These are phyloP conservation scores for Sarocladium kiliense DNA, from an alignment of 2,329 filamentous ascomycete species.

Conservation along the genomic window DNA sequence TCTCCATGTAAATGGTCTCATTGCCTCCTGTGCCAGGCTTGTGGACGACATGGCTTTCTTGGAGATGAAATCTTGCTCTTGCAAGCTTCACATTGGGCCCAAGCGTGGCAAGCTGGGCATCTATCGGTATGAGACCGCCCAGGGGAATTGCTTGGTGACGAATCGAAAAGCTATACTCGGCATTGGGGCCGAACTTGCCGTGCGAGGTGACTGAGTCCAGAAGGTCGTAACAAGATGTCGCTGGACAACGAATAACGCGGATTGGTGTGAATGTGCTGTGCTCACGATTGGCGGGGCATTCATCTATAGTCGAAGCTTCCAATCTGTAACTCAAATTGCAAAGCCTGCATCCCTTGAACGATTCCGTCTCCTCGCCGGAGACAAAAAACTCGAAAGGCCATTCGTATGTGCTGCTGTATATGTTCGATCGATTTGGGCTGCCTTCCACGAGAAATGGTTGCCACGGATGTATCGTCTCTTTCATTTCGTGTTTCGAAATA, in stretches of 20 bases:
- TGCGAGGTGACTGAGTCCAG: conserved; percentile 6
- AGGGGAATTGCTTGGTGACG: conserved; percentile 6
- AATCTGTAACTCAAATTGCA: conserved; percentile 6
- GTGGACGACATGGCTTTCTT: background rate
- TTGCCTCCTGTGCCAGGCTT: background rate
- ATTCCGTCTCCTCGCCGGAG: conserved; percentile 2
- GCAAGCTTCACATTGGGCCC: background rate
- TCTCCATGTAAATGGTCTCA: background rate
- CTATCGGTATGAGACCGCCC: conserved; percentile 7
- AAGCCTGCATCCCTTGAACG: conserved; percentile 6
- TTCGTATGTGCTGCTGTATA: conserved; percentile 4
- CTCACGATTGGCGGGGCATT: background rate
- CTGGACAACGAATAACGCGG: conserved; percentile 1
- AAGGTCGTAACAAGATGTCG: conserved; percentile 8
- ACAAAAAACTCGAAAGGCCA: conserved; percentile 10
- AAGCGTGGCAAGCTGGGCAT: background rate
- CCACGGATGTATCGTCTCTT: conserved; percentile 1
- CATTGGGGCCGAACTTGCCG: background rate
- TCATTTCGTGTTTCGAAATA: background rate
- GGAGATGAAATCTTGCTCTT: conserved; percentile 2
- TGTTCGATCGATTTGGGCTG: background rate
- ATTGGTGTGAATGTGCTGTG: conserved; percentile 1
- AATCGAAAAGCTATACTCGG: background rate
- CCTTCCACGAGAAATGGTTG: background rate
- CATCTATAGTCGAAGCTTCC: conserved; percentile 1